Percentiles rank a stretch among this genome's conserved stretches.
phyloP scores from a whole-genome alignment of 148 eudicot genomes.

The Rhododendron ferrugineum region DNA sequence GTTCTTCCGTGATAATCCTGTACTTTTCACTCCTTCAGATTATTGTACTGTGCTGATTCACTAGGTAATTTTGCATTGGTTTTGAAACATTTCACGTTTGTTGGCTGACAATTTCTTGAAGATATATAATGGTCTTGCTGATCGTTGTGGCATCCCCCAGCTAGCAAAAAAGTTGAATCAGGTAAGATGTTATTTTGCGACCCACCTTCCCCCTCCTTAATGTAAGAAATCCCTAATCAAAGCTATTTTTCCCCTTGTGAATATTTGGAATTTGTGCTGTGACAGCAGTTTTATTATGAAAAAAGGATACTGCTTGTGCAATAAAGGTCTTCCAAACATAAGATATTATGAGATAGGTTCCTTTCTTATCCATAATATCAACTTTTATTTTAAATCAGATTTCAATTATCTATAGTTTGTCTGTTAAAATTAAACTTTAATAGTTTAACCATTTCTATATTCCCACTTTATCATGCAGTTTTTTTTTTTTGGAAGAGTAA shows the following conservation, averaged over 20 bases:
- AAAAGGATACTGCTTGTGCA: background rate
- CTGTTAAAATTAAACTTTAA: too few species aligned
- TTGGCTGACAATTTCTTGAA: slow-evolving; percentile 12
- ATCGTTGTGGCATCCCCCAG: slow-evolving; percentile 45
- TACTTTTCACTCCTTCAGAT: slow-evolving; percentile 14
- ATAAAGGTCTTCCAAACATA: background rate
- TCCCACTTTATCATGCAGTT: too few species aligned
- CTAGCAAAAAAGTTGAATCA: slow-evolving; percentile 48
- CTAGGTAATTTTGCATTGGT: background rate
- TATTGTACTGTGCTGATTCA: background rate
- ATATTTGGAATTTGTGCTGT: background rate
- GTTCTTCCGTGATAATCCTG: slow-evolving; percentile 41
- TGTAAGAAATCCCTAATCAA: background rate
- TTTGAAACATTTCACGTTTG: background rate
- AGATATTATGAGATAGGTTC: background rate
- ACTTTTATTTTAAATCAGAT: too few species aligned
- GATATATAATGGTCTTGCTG: slow-evolving; percentile 35
- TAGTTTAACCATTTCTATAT: too few species aligned
- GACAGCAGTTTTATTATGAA: background rate
- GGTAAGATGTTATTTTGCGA: slow-evolving; percentile 14
- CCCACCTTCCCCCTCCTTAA: background rate
- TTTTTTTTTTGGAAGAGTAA: too few species aligned
- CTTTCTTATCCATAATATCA: background rate
- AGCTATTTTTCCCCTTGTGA: background rate
- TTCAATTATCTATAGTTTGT: too few species aligned